Conservation (phyloP, 1,284 basidiomycete genomes). For the Cryptococcus amylolentus region DNA sequence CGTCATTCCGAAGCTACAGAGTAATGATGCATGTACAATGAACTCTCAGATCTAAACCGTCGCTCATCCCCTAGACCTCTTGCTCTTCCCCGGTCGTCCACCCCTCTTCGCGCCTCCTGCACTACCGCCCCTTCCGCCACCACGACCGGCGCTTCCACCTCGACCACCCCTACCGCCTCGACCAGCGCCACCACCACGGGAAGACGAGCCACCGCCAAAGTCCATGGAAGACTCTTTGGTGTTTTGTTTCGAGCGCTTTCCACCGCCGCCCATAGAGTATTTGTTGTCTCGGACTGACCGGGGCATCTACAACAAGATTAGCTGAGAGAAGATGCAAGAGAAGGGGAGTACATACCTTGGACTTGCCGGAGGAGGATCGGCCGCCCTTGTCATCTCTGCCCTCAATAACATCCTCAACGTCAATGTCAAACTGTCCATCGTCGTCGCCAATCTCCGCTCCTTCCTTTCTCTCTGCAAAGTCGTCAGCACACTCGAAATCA, state of each 20-base stretch:
- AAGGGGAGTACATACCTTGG: slow-evolving; percentile 34
- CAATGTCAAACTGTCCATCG: slow-evolving; percentile 66
- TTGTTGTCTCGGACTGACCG: slow-evolving; percentile 71
- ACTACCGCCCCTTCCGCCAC: slow-evolving; percentile 10
- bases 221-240: slow-evolving; percentile 72
- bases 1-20: neutral
- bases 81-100: slow-evolving; percentile 27
- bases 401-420: slow-evolving; percentile 76
- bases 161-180: slow-evolving; percentile 45
- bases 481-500: neutral
- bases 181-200: slow-evolving; percentile 38
- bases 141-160: slow-evolving; percentile 35
- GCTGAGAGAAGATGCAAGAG: neutral
- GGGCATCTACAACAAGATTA: slow-evolving; percentile 50
- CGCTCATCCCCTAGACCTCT: slow-evolving; percentile 5
- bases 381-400: slow-evolving; percentile 54
- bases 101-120: slow-evolving; percentile 2
- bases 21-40: slow-evolving; percentile 1
- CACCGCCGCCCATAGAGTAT: slow-evolving; percentile 67
- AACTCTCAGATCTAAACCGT: neutral
- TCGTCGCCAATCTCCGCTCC: slow-evolving; percentile 72
- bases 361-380: slow-evolving; percentile 35
- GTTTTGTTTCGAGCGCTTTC: slow-evolving; percentile 71
- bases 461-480: slow-evolving; percentile 68
- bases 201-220: slow-evolving; percentile 53